phyloP scores from a whole-genome alignment of 345 rosid genomes.

The Laguncularia racemosa region DNA sequence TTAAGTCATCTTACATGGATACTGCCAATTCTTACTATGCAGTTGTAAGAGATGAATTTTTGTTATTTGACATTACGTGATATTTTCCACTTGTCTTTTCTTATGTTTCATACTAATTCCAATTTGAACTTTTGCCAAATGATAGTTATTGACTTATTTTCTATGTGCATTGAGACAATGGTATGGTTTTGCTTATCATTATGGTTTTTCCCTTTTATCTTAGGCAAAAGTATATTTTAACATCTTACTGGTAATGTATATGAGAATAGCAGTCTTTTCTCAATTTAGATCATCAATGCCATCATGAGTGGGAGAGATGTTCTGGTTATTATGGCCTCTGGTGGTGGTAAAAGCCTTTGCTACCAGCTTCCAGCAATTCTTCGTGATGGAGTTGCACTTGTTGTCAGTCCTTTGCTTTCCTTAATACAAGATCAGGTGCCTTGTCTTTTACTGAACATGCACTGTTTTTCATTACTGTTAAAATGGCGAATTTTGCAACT shows the following conservation, averaged over 20 bases:
- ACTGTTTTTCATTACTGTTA: background rate
- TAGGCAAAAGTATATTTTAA: too few species aligned
- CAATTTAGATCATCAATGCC: constrained; percentile 70
- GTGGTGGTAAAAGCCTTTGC: constrained; percentile 98
- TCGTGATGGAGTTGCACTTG: constrained; percentile 64
- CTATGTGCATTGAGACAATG: background rate
- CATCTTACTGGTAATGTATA: too few species aligned
- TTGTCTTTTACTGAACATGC: background rate
- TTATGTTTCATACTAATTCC: background rate
- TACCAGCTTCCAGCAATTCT: constrained; percentile 92
- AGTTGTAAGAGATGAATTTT: too few species aligned
- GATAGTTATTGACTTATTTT: background rate
- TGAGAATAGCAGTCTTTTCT: background rate
- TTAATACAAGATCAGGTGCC: constrained; percentile 92
- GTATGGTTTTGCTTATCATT: too few species aligned
- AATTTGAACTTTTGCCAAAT: too few species aligned
- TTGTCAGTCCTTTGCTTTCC: constrained; percentile 89
- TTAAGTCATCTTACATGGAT: too few species aligned
- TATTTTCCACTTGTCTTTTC: background rate
- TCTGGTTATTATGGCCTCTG: constrained; percentile 94
- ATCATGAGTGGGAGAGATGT: constrained; percentile 79
- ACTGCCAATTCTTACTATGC: too few species aligned
- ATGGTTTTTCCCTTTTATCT: background rate
- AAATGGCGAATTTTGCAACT: background rate
- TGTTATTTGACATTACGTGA: background rate